These are phyloP conservation scores for Saururus chinensis DNA, from an alignment of 164 flowering plant species.

Conservation along the genomic window DNA sequence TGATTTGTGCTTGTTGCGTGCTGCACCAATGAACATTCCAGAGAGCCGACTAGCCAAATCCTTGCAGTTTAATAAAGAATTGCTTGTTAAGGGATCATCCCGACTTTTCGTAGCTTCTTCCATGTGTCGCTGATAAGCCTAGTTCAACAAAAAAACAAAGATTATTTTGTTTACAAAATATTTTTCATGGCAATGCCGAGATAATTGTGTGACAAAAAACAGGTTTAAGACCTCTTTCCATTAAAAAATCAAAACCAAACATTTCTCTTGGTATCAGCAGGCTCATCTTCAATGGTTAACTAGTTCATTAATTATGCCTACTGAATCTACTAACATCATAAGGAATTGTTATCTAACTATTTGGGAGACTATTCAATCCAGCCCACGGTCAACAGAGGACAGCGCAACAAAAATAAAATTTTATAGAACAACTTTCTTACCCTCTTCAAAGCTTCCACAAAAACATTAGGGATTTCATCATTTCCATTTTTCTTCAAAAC, in stretches of 20 bases:
- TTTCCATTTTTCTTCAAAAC: slow-evolving; percentile 52
- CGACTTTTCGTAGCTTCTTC: slow-evolving; percentile 26
- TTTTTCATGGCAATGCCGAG: background rate
- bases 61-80: slow-evolving; percentile 55
- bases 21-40: slow-evolving; percentile 65
- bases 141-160: background rate
- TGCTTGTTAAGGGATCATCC: slow-evolving; percentile 33
- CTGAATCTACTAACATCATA: too few species aligned
- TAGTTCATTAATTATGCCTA: too few species aligned
- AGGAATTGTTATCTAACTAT: background rate
- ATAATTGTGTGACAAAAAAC: background rate
- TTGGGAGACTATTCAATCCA: background rate
- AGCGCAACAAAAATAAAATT: too few species aligned
- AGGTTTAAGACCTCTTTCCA: background rate
- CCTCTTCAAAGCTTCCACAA: slow-evolving; percentile 77
- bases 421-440: slow-evolving; percentile 20
- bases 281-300: too few species aligned
- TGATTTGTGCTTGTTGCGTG: slow-evolving; percentile 66
- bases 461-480: slow-evolving; percentile 43
- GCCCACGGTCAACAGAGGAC: background rate
- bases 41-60: slow-evolving; percentile 76
- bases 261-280: background rate
- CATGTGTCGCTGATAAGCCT: slow-evolving; percentile 62
- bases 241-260: background rate
- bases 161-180: background rate